Base-by-base conservation (phyloP, 169 alveolate genomes). In the Eimeria maxima region DNA sequence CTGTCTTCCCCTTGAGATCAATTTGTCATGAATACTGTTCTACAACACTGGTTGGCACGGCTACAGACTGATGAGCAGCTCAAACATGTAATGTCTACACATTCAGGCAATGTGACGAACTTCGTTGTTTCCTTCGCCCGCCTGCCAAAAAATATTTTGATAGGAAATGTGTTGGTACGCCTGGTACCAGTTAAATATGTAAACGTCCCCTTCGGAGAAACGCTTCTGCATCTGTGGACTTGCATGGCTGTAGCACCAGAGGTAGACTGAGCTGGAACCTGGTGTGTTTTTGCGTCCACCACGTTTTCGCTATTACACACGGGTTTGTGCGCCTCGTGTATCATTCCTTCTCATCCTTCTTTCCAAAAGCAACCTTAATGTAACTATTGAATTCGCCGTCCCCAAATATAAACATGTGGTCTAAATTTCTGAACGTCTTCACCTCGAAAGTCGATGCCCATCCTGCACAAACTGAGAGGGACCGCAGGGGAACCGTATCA, bases 371-470 rank as follows among this genome's bases (percentile, higher is more conserved):
- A n/a, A 55, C 53, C 16, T 10, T 44, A 57, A 92, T 63, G 55
- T 44, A 65, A 45, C n/a, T 55, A 67, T 92, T 92, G 86, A 92
- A 92, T 60, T 45, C 84, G 18, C 86, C 83, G 69, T 92, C 96
- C 18, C 89, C 93, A 80, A 92, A 92, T 27, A 92, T 76, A 69
- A 47, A 92, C 96, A 93, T 93, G 71, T 94, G 96, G 83, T 94
- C 96, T 18, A 84, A 53, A 53, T 94, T 94, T n/a, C 22, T 50
- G 83, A 84, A 74, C 67, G 50, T 69, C 50, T 69, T 53, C n/a
- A 63, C 67, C 76, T 80, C 69, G 27, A 84, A 81, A 7, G 96
- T 94, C 42, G 96, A 94, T 50, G 69, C n/a, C 96, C 96, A 94
- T n/a, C 89, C 69, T 18, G 90, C 65, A 80, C 96, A 94, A 86